Base-by-base conservation (phyloP, 2,329 filamentous ascomycete genomes). In the Calonectria pauciramosa region DNA sequence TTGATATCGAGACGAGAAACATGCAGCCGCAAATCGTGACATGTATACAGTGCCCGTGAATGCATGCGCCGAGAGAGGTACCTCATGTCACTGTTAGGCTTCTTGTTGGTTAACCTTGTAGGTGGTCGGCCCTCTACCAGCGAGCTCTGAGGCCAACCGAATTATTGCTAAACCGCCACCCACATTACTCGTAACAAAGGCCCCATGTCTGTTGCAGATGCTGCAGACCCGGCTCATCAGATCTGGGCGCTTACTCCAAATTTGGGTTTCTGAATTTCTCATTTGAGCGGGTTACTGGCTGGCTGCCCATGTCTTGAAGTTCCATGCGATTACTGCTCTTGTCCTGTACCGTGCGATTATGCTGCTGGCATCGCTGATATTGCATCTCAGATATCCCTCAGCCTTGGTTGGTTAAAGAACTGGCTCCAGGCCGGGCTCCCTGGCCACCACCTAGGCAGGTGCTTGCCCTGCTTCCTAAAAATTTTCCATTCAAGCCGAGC, bases 341-440 rank as follows among this genome's bases (percentile, higher is more conserved):
- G n/a, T 30, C n/a, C 20, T 30, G 71, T 51, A 73, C 47, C 38
- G 38, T 69, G 66, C 23, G 16, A 26, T 56, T 65, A 60, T 56
- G 52, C 20, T 8, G 71, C 65, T 68, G 54, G 52, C n/a, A 8
- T 32, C 30, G 68, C 47, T 36, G 51, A 34, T 52, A 47, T 49
- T 63, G 66, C 49, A 32, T 60, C 56, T 70, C 56, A 51, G 68
- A 74, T 74, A 72, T 74, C 54, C 69, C 69, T 68, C 68, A 64
- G 54, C 63, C 36, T 56, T 72, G 72, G 72, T 72, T 74, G 72
- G 64, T 52, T 52, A 41, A 36, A 47, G 32, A 34, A 23, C 47
- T 38, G 38, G 26, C 30, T 51, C 41, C 52, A 2, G 66, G 51
- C 67, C 38, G 20, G 56, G 67, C 36, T 63, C 51, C 52, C 67